phyloP scores from a whole-genome alignment of 495 filamentous ascomycete species.

The Ascobolus immersus region DNA sequence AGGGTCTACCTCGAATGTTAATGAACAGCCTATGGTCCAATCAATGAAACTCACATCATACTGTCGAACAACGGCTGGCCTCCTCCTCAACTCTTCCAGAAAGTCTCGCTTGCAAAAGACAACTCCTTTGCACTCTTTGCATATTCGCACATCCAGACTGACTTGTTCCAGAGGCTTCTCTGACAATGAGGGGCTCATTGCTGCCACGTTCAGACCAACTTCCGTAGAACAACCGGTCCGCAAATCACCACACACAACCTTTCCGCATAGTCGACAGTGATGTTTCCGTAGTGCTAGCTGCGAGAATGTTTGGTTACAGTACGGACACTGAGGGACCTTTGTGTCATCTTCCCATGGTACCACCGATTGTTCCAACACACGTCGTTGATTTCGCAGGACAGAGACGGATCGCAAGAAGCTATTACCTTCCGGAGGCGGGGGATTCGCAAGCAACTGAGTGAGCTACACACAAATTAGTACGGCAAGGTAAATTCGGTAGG shows the following conservation, averaged over 20 bases:
- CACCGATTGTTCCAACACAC: slow-evolving; percentile 65
- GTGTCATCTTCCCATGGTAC: slow-evolving; percentile 90
- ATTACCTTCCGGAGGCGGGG: slow-evolving; percentile 26
- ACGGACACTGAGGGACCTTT: slow-evolving; percentile 54
- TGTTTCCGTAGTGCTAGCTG: slow-evolving; percentile 73
- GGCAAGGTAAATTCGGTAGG: not conserved
- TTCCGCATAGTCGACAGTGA: slow-evolving; percentile 80
- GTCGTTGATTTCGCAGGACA: slow-evolving; percentile 38
- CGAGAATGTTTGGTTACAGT: slow-evolving; percentile 83
- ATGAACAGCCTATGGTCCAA: not conserved
- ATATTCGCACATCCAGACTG: slow-evolving; percentile 65
- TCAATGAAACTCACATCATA: slow-evolving; percentile 22
- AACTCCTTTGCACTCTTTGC: slow-evolving; percentile 61
- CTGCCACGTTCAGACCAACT: slow-evolving; percentile 50
- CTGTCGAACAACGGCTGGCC: slow-evolving; percentile 49
- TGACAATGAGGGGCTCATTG: slow-evolving; percentile 29
- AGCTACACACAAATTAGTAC: slow-evolving; percentile 22
- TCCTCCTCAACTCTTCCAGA: slow-evolving; percentile 35
- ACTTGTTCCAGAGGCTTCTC: slow-evolving; percentile 39
- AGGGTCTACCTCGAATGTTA: slow-evolving; percentile 36
- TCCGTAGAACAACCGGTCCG: slow-evolving; percentile 64
- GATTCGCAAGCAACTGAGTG: slow-evolving; percentile 52
- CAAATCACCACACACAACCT: slow-evolving; percentile 72
- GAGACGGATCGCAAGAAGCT: slow-evolving; percentile 30
- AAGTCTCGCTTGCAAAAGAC: slow-evolving; percentile 74